Evolutionary conservation across 768 basidiomycete species (phyloP), one percentile per base, ranked within the genome.

Genomic region (Russula virescens): DNA sequence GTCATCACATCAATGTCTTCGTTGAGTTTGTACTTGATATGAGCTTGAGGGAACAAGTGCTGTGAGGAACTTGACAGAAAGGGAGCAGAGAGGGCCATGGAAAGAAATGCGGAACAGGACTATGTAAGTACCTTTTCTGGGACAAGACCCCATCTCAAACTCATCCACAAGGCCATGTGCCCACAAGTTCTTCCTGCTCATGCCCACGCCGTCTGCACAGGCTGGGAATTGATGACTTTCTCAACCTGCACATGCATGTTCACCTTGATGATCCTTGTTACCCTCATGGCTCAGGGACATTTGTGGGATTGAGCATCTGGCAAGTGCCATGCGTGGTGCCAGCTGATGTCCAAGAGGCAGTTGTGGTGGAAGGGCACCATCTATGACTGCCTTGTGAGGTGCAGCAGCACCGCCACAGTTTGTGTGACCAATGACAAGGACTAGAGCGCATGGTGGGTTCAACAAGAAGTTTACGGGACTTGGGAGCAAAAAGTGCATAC

Each of bases 401-500:
- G 86, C 84, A 0, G 75, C 72, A 3, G 83, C 88, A 55, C 93
- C 93, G 58, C 91, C 93, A 71, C 93, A 96, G 59, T 83, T 77
- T 13, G 87, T 85, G 71, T 96, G 93, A 19, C 93, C 93, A 26
- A 87, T 89, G 68, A 95, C 76, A 64, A 91, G 77, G 63, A 95
- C 90, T 31, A 40, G n/a, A n/a, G 45, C 7, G 31, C 23, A 11
- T 11, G 8, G 13, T 23, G 13, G 11, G 14, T 59, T 19, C 9
- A 7, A 38, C 35, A 18, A 55, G 28, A 45, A n/a, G n/a, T n/a
- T n/a, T n/a, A n/a, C n/a, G n/a, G n/a, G n/a, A n/a, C n/a, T n/a
- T n/a, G n/a, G n/a, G n/a, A n/a, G n/a, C n/a, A n/a, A n/a, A n/a
- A n/a, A n/a, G n/a, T n/a, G n/a, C n/a, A n/a, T n/a, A n/a, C n/a